Percentiles rank a stretch among this genome's conserved stretches.
These are phyloP conservation scores for Boechera stricta DNA, from an alignment of 345 rosid species.

Conservation along the genomic window DNA sequence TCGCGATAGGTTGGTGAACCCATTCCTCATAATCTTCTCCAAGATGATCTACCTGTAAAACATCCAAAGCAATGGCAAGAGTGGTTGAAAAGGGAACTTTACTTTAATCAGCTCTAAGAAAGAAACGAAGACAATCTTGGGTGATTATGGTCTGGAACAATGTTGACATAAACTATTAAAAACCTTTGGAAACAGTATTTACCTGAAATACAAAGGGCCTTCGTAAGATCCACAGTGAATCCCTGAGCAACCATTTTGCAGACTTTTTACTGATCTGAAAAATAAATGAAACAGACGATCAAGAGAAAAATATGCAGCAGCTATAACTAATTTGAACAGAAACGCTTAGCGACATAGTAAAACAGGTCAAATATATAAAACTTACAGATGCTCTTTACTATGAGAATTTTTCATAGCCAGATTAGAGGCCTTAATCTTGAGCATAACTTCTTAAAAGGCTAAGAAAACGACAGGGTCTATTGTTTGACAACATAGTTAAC, in stretches of 20 bases:
- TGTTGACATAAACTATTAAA: background rate
- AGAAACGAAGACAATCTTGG: background rate
- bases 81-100: background rate
- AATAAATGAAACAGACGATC: background rate
- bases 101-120: slow-evolving; percentile 5
- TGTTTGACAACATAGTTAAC: background rate
- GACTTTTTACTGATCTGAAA: slow-evolving; percentile 25
- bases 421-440: slow-evolving; percentile 3
- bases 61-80: slow-evolving; percentile 25
- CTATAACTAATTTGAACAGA: background rate
- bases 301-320: slow-evolving; percentile 3
- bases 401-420: background rate
- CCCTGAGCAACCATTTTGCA: slow-evolving; percentile 53
- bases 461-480: background rate
- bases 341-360: slow-evolving; percentile 16
- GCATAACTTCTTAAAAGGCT: background rate
- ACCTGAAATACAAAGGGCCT: slow-evolving; percentile 63
- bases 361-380: slow-evolving; percentile 6
- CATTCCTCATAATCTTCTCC: slow-evolving; percentile 79
- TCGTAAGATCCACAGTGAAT: slow-evolving; percentile 57
- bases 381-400: background rate
- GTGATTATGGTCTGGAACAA: slow-evolving; percentile 8
- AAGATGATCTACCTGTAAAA: slow-evolving; percentile 77
- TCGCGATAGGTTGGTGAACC: slow-evolving; percentile 81
- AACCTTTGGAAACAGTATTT: slow-evolving; percentile 7